A percentile compares a stretch with the other conserved stretches of the same genome.
Conservation (phyloP, 2,329 filamentous ascomycete species). For the Epichloe aotearoae region DNA sequence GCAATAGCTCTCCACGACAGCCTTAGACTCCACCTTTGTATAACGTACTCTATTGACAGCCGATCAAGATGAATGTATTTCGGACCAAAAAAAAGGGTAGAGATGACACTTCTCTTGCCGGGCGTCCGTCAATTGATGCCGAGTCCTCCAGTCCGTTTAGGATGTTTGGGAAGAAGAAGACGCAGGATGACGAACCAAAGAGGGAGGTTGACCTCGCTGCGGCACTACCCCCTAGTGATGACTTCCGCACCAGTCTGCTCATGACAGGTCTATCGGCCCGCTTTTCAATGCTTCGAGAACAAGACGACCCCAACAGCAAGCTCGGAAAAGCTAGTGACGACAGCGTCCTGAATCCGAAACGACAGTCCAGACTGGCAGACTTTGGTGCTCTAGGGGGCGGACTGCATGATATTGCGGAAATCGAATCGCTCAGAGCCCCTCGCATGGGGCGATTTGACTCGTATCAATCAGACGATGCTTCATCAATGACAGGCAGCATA, state of each 20-base stretch:
- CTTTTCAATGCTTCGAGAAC: slow-evolving; percentile 93
- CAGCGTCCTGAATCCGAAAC: slow-evolving; percentile 73
- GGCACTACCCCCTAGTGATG: slow-evolving; percentile 72
- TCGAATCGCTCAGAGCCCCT: slow-evolving; percentile 61
- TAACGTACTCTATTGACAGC: neutral
- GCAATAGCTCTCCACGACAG: neutral
- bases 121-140: slow-evolving; percentile 39
- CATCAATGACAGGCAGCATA: slow-evolving; percentile 52
- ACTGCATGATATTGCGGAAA: slow-evolving; percentile 79
- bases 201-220: slow-evolving; percentile 57
- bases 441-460: slow-evolving; percentile 50
- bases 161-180: slow-evolving; percentile 44
- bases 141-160: slow-evolving; percentile 40
- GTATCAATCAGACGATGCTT: slow-evolving; percentile 58
- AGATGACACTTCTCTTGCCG: slow-evolving; percentile 35
- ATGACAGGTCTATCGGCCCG: slow-evolving; percentile 92
- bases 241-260: slow-evolving; percentile 88
- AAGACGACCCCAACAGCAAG: slow-evolving; percentile 80
- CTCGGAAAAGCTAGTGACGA: slow-evolving; percentile 92
- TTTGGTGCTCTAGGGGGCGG: slow-evolving; percentile 43
- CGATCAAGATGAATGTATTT: slow-evolving; percentile 54
- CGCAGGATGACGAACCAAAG: slow-evolving; percentile 43
- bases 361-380: slow-evolving; percentile 64
- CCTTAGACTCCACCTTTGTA: neutral
- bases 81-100: slow-evolving; percentile 60